Evolutionary conservation across 1,284 basidiomycete genomes (phyloP).

Genomic region (Xerocomus minutiporus): DNA sequence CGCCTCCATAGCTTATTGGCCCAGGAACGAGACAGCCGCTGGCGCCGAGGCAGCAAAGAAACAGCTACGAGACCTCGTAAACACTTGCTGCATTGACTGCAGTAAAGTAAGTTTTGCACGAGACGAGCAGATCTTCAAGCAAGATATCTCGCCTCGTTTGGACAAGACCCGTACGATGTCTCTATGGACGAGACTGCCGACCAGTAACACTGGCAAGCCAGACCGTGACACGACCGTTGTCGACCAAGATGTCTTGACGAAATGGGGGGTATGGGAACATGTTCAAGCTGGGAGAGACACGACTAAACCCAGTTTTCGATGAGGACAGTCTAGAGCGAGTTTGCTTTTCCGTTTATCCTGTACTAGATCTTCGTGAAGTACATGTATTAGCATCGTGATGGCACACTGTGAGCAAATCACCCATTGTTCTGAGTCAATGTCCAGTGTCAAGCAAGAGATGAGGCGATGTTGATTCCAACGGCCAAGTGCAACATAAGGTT

Average conservation of each 20-base stretch:
- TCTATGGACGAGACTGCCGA: slow-evolving; percentile 3
- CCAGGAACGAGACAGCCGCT: not conserved
- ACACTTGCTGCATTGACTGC: slow-evolving; percentile 24
- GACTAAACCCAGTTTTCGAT: not conserved
- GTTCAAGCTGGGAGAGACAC: slow-evolving; percentile 1
- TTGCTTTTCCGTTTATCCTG: not conserved
- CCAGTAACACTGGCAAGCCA: not conserved
- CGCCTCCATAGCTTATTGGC: slow-evolving; percentile 20
- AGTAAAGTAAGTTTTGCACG: slow-evolving; percentile 7
- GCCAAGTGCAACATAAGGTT: no score
- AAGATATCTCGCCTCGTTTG: not conserved
- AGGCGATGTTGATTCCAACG: no score
- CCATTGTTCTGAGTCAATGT: no score
- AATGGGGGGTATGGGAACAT: slow-evolving; percentile 24
- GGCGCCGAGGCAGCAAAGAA: slow-evolving; percentile 5
- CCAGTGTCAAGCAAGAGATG: no score
- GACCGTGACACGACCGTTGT: not conserved
- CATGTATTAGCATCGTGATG: not conserved
- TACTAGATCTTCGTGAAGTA: not conserved
- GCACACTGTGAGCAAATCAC: no score
- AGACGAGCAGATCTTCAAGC: slow-evolving; percentile 15
- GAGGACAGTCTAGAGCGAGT: not conserved
- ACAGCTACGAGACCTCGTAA: slow-evolving; percentile 14
- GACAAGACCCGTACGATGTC: slow-evolving; percentile 1
- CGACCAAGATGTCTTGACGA: slow-evolving; percentile 18